Evolutionary conservation across 495 filamentous ascomycete species (phyloP), one percentile per base, ranked within the genome.

Genomic region (Hyaloscypha variabilis): DNA sequence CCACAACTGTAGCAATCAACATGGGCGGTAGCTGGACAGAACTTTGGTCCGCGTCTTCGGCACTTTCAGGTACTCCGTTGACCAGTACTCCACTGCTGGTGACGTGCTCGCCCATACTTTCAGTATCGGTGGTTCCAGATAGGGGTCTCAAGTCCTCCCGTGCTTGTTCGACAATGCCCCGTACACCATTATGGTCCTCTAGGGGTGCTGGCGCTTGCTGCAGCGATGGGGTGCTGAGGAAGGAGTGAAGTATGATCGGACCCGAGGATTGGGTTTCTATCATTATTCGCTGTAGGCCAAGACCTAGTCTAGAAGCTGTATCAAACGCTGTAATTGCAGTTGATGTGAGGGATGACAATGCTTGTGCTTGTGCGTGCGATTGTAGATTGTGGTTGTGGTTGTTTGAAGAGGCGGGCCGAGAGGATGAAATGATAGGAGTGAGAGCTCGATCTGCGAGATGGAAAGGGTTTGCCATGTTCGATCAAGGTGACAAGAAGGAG

Each of bases 341-440:
- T 36, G 75, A 65, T 8, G 79, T 72, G 8, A 82, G 74, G 0
- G 67, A 63, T 23, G 75, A 67, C n/a, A 82, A 73, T 50, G 76
- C 66, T 19, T 75, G 69, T 8, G 65, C 46, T 25, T 65, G 67
- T 19, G 51, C 28, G 39, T 69, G 66, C 14, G 67, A 62, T 46
- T 65, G 65, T 13, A 51, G 51, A 49, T 64, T 60, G 6, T 46
- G 34, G 39, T 64, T 60, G 6, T 46, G 34, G 39, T 17, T 42
- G 28, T 23, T 53, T 13, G 55, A 28, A 24, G 62, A 28, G 24
- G 64, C n/a, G 49, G 66, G 58, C 57, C 58, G 70, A 26, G 74
- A 66, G 17, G 79, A 78, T n/a, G 77, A 77, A 42, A 82, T 70
- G 59, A 82, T 71, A n/a, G 79, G 78, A 0, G 76, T 78, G 46